phyloP scores from a whole-genome alignment of 2,329 filamentous ascomycete genomes.

The Tolypocladium tropicale region DNA sequence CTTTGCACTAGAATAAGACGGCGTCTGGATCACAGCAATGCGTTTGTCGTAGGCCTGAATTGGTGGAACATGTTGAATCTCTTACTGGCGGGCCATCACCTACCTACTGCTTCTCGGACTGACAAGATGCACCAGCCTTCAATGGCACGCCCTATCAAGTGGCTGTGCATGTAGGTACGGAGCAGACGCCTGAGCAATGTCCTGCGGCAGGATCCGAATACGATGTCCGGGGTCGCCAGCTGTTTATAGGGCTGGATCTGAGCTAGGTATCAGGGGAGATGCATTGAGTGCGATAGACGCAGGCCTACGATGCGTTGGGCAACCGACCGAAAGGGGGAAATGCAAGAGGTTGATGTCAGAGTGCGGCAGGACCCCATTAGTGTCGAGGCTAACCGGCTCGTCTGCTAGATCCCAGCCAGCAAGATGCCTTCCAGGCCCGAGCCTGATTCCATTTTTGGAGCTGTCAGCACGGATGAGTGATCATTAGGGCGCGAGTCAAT shows the following conservation, averaged over 20 bases:
- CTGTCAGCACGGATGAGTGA: neutral
- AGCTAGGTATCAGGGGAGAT: neutral
- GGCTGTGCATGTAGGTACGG: too few species aligned
- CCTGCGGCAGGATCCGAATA: neutral
- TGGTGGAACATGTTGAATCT: too few species aligned
- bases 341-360: neutral
- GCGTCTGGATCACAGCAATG: neutral
- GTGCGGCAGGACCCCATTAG: neutral
- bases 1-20: neutral
- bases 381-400: neutral
- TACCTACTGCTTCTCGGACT: too few species aligned
- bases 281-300: neutral
- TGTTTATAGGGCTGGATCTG: neutral
- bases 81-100: too few species aligned
- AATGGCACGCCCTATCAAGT: neutral
- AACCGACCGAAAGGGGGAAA: neutral
- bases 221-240: neutral
- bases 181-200: neutral
- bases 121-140: neutral
- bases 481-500: neutral
- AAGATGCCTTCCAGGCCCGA: too few species aligned
- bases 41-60: too few species aligned
- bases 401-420: neutral
- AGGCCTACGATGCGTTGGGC: neutral
- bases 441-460: neutral